A percentile compares a stretch with the other conserved stretches of the same genome.
Conservation (phyloP, 805 yeast genomes). For the Blastobotrys terrestris region DNA sequence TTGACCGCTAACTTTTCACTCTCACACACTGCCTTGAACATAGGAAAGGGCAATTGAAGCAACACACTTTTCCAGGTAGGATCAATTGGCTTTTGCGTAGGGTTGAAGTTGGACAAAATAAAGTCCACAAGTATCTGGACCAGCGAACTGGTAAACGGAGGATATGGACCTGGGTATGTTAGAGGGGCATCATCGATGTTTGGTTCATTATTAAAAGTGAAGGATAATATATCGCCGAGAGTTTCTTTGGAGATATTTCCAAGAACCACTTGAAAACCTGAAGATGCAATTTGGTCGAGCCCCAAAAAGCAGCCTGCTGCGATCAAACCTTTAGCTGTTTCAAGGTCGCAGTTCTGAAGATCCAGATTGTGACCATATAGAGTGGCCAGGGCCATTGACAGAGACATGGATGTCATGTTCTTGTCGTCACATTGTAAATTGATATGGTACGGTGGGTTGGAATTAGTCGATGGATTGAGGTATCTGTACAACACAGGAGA, state of each 20-base stretch:
- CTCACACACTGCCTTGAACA: conserved; percentile 27
- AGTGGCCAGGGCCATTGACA: conserved; percentile 29
- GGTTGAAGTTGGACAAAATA: conserved; percentile 17
- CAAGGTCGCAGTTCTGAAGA: conserved; percentile 15
- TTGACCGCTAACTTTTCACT: conserved; percentile 21
- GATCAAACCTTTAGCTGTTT: conserved; percentile 24
- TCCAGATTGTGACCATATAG: conserved; percentile 28
- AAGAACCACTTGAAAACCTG: conserved; percentile 21
- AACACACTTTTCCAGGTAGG: conserved; percentile 16
- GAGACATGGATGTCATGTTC: conserved; percentile 21
- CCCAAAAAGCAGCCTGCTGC: conserved; percentile 28
- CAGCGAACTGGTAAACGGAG: conserved; percentile 25
- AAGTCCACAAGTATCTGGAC: conserved; percentile 19
- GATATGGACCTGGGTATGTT: conserved; percentile 27
- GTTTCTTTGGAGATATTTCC: conserved; percentile 15
- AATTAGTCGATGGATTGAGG: conserved; percentile 14
- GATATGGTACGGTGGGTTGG: conserved; percentile 27
- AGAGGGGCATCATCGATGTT: conserved; percentile 14
- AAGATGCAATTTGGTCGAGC: conserved; percentile 22
- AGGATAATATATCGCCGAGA: conserved; percentile 19
- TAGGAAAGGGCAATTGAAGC: conserved; percentile 24
- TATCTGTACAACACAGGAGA: conserved; percentile 27
- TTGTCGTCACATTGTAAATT: conserved; percentile 20
- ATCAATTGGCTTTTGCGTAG: conserved; percentile 12
- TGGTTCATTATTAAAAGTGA: conserved; percentile 18